Evolutionary conservation across 148 eudicot species (phyloP), one percentile per base, ranked within the genome.

Genomic region (Vaccinium darrowii): DNA sequence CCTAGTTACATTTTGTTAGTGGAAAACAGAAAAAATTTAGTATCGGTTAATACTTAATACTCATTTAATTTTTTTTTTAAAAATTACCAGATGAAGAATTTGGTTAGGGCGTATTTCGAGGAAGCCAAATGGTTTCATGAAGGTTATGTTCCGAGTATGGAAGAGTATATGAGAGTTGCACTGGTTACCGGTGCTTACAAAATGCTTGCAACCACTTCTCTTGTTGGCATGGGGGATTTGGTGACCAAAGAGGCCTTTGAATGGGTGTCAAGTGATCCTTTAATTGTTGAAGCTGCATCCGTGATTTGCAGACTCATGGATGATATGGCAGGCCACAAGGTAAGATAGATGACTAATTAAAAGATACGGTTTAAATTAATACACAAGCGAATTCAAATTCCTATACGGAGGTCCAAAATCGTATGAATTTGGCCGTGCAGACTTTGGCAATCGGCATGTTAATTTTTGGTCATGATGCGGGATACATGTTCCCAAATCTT

Each of bases 241-340:
- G 92, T 86, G 9, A 78, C 79, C 4, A 81, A 86, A 81, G 90
- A 88, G 7, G 81, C 65, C 8, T 88, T 88, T 62, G 86, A 90
- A 14, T 92, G 92, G 92, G 85, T 85, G 18, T 81, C 85, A 15
- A 86, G 54, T 58, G 76, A 87, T 80, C 94, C 94, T 57, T 19
- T 51, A 58, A 80, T 86, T 18, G 33, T 88, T 4, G 30, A 30
- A 83, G 92, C 86, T 33, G 77, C 87, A 3, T 85, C 89, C 21
- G 77, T 83, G 3, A 86, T 87, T 39, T 43, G 85, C 0, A 71
- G 92, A 83, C 87, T 91, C 49, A 81, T 87, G 87, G 81, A 90
- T 21, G 92, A 91, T 80, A 57, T 87, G 84, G 90, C 82, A 19
- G 81, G 91, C 56, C 89, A 90, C 36, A 67, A 88, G 90, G 93